Percentiles rank a stretch among this genome's conserved stretches.
These are phyloP conservation scores for sorghum (Sorghum bicolor) DNA, from an alignment of 176 grass and related monocot genomes.

Conservation along the genomic window Sorghum_bicolor_NCBIv3 NC_012872.2:1615501-1616000, in stretches of 20 bases:
- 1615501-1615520: too few species aligned
- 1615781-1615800: constrained; percentile 12
- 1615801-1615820: not conserved
- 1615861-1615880: not conserved
- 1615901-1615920: not conserved
- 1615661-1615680: not conserved
- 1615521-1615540: too few species aligned
- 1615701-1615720: not conserved
- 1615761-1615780: not conserved
- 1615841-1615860: not conserved
- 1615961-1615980: too few species aligned
- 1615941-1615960: too few species aligned
- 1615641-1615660: not conserved
- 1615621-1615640: not conserved
- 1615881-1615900: not conserved
- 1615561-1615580: too few species aligned
- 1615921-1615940: not conserved
- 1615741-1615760: not conserved
- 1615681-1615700: not conserved
- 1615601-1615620: too few species aligned
- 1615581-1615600: too few species aligned
- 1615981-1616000: too few species aligned
- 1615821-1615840: not conserved
- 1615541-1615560: too few species aligned
- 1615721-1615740: not conserved